Evolutionary conservation across 2,329 filamentous ascomycete species (phyloP), one percentile per base, ranked within the genome.

Genomic region (Colletotrichum sp.): DNA sequence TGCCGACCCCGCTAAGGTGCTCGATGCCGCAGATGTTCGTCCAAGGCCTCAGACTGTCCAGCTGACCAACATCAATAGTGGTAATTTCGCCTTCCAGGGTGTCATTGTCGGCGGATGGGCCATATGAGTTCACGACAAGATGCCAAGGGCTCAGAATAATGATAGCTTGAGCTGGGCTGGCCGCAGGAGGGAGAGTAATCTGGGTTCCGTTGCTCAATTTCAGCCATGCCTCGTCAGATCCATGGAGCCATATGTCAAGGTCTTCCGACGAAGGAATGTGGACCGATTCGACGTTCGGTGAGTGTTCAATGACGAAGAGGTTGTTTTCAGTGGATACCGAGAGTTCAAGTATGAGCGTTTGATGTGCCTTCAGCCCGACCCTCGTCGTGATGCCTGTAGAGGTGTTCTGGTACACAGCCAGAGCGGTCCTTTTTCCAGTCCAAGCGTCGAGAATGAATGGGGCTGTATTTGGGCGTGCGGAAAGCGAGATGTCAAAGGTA

Each of bases 241-340:
- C 44, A 21, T 13, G 10, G n/a, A 52, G n/a, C 44, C 44, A 13
- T 21, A 52, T 7, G 6, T 52, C 44, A 21, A 52, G n/a, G 44
- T 21, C 0, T 52, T 13, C 1, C 6, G 44, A 52, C 6, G n/a
- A 21, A 13, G 4, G 1, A 13, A 0, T 52, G n/a, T 21, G 44
- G 44, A 52, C 0, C 44, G 44, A 52, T 52, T 52, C 44, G 6
- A 52, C 44, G n/a, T 52, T 52, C 2, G 44, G n/a, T 52, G 44
- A 52, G n/a, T 52, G 10, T 52, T 52, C 44, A 52, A 21, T 12
- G 44, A 52, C 44, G 44, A 21, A 52, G 44, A 21, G 44, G 10
- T 21, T 52, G 44, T 13, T 21, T 52, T 52, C 10, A 8, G 6
- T 52, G 44, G 44, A 52, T 8, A n/a, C 44, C n/a, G n/a, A 21